Conservation (phyloP, 176 grass and related monocot species). For the Themeda triandra region DNA sequence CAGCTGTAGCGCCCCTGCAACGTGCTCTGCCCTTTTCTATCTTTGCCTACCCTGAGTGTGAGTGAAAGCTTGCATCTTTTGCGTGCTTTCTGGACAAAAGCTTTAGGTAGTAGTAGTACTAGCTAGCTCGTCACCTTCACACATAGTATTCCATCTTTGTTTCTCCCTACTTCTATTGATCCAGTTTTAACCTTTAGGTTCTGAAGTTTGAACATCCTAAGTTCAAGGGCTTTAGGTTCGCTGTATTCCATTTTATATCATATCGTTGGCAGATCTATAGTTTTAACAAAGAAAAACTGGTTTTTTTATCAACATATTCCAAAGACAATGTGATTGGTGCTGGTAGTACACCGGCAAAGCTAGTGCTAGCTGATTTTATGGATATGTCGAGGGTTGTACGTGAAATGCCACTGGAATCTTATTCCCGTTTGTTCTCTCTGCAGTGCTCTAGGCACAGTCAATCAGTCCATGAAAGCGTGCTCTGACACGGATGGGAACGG, state of each 20-base stretch:
- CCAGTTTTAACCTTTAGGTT: too few relatives aligned
- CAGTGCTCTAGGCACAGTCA: conserved; percentile 43
- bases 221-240: too few relatives aligned
- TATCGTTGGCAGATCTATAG: neutral
- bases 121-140: conserved; percentile 31
- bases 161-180: too few relatives aligned
- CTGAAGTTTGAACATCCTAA: neutral
- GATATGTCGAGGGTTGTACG: neutral
- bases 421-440: conserved; percentile 48
- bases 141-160: conserved; percentile 6
- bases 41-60: conserved; percentile 27
- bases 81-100: conserved; percentile 46
- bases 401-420: conserved; percentile 34
- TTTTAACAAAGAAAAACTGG: neutral
- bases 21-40: neutral
- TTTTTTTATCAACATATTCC: neutral
- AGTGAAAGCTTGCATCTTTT: conserved; percentile 42
- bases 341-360: neutral
- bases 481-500: conserved; percentile 44
- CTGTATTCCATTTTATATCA: too few relatives aligned
- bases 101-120: conserved; percentile 4
- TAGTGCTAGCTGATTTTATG: conserved; percentile 8
- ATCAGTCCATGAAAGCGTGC: conserved; percentile 48
- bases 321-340: neutral
- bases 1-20: neutral